Conservation (phyloP, 176 grass and related monocot species). For the Melocanna baccifera region DNA sequence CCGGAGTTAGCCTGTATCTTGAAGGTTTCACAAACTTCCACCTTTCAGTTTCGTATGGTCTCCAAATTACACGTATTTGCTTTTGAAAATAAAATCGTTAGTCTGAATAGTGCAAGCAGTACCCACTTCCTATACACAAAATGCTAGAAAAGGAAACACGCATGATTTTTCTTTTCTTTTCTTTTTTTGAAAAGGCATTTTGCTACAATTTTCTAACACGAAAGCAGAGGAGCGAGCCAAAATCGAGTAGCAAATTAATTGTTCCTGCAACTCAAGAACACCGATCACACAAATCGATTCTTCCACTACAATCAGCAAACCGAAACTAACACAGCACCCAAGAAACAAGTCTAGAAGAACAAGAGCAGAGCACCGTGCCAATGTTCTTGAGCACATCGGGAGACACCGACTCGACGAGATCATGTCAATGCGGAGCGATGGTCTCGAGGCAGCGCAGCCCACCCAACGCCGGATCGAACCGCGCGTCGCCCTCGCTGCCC, state of each 20-base stretch:
- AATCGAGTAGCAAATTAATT: not conserved
- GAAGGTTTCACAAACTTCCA: not conserved
- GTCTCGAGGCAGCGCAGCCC: not conserved
- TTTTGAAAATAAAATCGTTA: not conserved
- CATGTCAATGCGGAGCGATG: constrained; percentile 12
- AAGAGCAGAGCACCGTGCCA: not conserved
- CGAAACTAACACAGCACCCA: not conserved
- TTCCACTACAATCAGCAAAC: not conserved
- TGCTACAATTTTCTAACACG: not conserved
- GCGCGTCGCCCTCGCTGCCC: not conserved
- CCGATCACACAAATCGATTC: not conserved
- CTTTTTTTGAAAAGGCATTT: too few relatives aligned
- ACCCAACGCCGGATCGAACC: not conserved
- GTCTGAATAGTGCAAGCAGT: not conserved
- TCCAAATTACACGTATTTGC: not conserved
- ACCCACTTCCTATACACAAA: not conserved
- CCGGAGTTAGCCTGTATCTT: not conserved
- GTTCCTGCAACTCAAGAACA: not conserved
- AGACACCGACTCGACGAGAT: too few relatives aligned
- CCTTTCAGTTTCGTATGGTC: not conserved
- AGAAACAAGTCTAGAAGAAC: not conserved
- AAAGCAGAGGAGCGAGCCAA: not conserved
- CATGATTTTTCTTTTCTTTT: not conserved
- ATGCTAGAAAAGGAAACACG: not conserved
- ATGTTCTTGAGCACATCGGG: not conserved